Base-by-base conservation (phyloP, 768 basidiomycete genomes). In the Pleurotus pulmonarius region DNA sequence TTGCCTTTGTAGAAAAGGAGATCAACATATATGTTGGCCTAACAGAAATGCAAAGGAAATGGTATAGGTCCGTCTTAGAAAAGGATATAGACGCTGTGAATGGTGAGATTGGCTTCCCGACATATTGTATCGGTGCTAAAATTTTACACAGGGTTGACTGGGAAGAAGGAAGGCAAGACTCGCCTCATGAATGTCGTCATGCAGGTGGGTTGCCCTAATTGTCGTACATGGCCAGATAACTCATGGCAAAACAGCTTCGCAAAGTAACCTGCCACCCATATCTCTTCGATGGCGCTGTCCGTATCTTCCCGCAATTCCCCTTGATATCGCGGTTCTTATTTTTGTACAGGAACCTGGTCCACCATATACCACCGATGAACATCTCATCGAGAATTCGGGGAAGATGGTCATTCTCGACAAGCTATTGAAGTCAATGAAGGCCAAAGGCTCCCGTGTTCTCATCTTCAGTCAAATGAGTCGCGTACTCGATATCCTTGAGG, bases 401-500 rank as follows among this genome's bases (percentile, higher is more conserved):
- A 98, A 98, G 75, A 98, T 98, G 96, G 76, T 96, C 55, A 95
- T 99, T 58, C 83, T 99, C 25, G 95, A 99, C 76, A 98, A 94
- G 70, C 78, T 99, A 0, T 83, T 98, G 16, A 76, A 77, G 56
- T 84, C 81, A 34, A 89, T 98, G 92, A 93, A 92, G 65, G 86
- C 73, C 20, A 94, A 94, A 68, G 95, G 94, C n/a, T 96, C 93
- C 2, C 84, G 96, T 6, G 91, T 94, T 3, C 40, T 57, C 3
- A 97, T 99, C 59, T 99, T 99, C 77, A 96, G 93, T 64, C 97
- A 98, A 71, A 98, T 99, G 97, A 95, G 92, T 72, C 88, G 97
- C n/a, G 91, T 98, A 57, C 79, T 98, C 48, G 97, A 99, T 70
- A 98, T 99, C 57, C 70, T 99, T 45, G 96, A 98, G 68, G 96